phyloP scores from a whole-genome alignment of 208 protist genomes.

The Histomonas meleagridis region DNA sequence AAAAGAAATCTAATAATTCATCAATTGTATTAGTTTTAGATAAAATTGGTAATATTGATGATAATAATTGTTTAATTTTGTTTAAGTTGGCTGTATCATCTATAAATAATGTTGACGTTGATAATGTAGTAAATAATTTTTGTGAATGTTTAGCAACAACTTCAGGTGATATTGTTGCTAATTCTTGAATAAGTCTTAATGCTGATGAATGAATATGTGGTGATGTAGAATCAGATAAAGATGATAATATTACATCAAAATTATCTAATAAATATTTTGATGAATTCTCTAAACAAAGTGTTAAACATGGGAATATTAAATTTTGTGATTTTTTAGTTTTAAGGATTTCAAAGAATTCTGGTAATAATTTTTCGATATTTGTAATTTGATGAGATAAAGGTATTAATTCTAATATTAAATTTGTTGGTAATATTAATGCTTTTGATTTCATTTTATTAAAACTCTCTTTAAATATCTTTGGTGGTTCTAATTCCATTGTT shows the following conservation, averaged over 20 bases:
- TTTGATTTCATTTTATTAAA: too few species aligned
- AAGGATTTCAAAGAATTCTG: not conserved
- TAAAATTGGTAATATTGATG: not conserved
- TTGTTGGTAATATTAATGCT: too few species aligned
- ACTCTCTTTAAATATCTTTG: too few species aligned
- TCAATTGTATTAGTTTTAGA: not conserved
- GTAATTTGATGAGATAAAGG: not conserved
- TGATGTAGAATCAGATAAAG: not conserved
- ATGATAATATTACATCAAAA: not conserved
- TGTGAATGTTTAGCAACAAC: not conserved
- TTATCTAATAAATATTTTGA: not conserved
- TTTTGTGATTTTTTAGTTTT: not conserved
- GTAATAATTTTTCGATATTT: not conserved
- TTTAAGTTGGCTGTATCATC: not conserved
- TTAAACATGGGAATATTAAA: not conserved
- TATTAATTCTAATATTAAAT: not conserved
- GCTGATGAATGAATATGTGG: constrained; percentile 23
- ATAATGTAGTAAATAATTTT: not conserved
- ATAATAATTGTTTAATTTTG: constrained; percentile 17
- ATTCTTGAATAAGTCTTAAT: not conserved
- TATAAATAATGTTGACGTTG: not conserved
- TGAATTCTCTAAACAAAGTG: not conserved
- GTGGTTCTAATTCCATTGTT: too few species aligned
- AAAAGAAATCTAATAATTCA: not conserved
- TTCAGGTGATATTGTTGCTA: not conserved